Percentiles rank a stretch among this genome's conserved stretches.
Evolutionary conservation across 225 moss, liverwort and hornwort species (phyloP).

Genomic region (Pseudoscleropodium purum): DNA sequence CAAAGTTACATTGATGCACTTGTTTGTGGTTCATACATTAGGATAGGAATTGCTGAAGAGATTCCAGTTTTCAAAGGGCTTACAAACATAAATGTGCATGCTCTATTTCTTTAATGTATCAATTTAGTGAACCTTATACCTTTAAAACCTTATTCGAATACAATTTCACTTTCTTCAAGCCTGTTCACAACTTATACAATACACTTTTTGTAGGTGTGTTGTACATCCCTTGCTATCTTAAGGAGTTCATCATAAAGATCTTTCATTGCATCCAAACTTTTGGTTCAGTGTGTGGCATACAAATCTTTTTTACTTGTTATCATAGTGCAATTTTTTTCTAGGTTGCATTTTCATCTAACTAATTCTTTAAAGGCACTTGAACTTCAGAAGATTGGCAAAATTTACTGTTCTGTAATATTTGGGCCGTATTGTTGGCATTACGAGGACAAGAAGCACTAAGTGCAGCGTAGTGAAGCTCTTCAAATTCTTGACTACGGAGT

Average conservation of each 20-base stretch:
- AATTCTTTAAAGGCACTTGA: background rate
- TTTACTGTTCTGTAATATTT: background rate
- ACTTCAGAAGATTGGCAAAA: background rate
- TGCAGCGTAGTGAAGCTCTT: no score
- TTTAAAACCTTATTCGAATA: background rate
- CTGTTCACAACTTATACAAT: no score
- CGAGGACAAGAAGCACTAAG: no score
- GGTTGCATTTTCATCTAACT: background rate
- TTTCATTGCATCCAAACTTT: background rate
- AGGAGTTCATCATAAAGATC: background rate
- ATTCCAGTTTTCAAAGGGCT: background rate
- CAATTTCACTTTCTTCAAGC: background rate
- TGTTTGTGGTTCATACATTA: background rate
- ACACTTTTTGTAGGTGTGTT: background rate
- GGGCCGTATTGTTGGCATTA: no score
- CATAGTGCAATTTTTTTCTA: background rate
- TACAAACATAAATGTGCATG: rapidly evolving
- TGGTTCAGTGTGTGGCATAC: rapidly evolving
- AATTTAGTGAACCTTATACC: background rate
- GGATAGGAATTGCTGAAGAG: background rate
- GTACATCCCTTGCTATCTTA: background rate
- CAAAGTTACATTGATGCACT: background rate
- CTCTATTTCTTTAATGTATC: background rate
- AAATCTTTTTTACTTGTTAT: background rate
- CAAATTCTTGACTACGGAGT: background rate